A percentile compares a stretch with the other conserved stretches of the same genome.
Conservation (phyloP, 768 basidiomycete genomes). For the Naganishia vaughanmartiniae region DNA sequence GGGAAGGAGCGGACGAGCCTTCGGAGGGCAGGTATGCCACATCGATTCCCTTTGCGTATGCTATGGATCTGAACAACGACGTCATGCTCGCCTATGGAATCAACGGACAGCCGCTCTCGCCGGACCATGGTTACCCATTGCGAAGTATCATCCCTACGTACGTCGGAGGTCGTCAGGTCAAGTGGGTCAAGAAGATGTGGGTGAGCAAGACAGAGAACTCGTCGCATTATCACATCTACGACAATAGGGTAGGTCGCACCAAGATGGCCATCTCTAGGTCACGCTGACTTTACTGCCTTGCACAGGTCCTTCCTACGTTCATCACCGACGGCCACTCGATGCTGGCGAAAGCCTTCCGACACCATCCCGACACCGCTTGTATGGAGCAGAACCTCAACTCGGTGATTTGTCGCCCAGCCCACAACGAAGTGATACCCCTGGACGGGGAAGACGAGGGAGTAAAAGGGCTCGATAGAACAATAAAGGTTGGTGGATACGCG, state of each 20-base stretch:
- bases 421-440: conserved; percentile 23
- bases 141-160: conserved; percentile 26
- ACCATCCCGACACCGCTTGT: conserved; percentile 27
- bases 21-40: conserved; percentile 32
- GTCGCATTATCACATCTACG: conserved; percentile 26
- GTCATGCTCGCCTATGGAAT: conserved; percentile 31
- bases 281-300: not conserved
- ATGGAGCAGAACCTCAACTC: conserved; percentile 28
- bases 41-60: conserved; percentile 29
- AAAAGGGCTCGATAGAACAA: not conserved
- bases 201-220: conserved; percentile 19
- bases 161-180: conserved; percentile 31
- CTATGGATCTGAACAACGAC: conserved; percentile 28
- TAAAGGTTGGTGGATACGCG: conserved; percentile 24
- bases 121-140: conserved; percentile 31
- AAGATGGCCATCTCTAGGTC: not conserved
- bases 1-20: conserved; percentile 29
- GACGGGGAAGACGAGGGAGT: not conserved
- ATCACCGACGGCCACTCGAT: conserved; percentile 9
- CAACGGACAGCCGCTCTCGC: conserved; percentile 24
- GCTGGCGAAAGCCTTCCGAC: conserved; percentile 31
- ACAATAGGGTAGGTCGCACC: conserved; percentile 7
- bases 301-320: conserved; percentile 24
- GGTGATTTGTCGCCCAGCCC: conserved; percentile 26
- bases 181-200: conserved; percentile 33